A percentile compares a stretch with the other conserved stretches of the same genome.
These are phyloP conservation scores for Hypomyces perniciosus DNA, from an alignment of 2,329 filamentous ascomycete genomes.

Conservation along the genomic window DNA sequence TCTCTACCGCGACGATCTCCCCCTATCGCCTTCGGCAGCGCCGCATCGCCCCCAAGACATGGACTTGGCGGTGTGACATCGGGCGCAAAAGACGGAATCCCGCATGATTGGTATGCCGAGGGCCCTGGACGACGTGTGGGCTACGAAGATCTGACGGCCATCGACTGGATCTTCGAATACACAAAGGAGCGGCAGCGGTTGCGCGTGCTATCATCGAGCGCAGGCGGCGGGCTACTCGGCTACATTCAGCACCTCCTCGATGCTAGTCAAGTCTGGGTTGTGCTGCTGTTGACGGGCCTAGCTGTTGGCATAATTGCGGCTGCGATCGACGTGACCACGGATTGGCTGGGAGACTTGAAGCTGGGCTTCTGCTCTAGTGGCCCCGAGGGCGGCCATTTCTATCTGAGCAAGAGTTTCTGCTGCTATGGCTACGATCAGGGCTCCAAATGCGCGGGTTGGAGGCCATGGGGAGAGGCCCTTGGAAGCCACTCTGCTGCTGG, in stretches of 20 bases:
- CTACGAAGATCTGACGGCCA: slow-evolving; percentile 93
- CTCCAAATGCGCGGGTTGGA: slow-evolving; percentile 81
- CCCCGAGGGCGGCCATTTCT: slow-evolving; percentile 76
- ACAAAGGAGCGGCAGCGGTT: slow-evolving; percentile 89
- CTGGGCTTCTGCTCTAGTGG: slow-evolving; percentile 75
- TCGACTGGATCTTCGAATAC: slow-evolving; percentile 99
- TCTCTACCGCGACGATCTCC: slow-evolving; percentile 2
- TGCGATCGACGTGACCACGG: slow-evolving; percentile 80
- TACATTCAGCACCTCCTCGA: slow-evolving; percentile 70
- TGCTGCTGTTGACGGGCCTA: slow-evolving; percentile 79
- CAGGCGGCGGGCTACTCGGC: slow-evolving; percentile 64
- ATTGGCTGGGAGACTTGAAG: slow-evolving; percentile 93
- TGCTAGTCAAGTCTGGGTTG: slow-evolving; percentile 84
- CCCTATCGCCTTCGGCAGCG: slow-evolving; percentile 5
- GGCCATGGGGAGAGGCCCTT: slow-evolving; percentile 72
- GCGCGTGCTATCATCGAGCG: slow-evolving; percentile 65
- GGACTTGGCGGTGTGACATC: slow-evolving; percentile 15
- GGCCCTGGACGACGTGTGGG: slow-evolving; percentile 83
- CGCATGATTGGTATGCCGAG: slow-evolving; percentile 81
- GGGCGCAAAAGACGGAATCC: slow-evolving; percentile 39
- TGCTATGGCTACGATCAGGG: slow-evolving; percentile 85
- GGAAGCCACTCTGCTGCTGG: slow-evolving; percentile 60
- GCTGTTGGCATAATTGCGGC: slow-evolving; percentile 80
- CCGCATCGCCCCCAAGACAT: slow-evolving; percentile 1
- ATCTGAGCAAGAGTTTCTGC: slow-evolving; percentile 86